phyloP scores from a whole-genome alignment of 495 filamentous ascomycete genomes.

The Aspergillus kassunensis region DNA sequence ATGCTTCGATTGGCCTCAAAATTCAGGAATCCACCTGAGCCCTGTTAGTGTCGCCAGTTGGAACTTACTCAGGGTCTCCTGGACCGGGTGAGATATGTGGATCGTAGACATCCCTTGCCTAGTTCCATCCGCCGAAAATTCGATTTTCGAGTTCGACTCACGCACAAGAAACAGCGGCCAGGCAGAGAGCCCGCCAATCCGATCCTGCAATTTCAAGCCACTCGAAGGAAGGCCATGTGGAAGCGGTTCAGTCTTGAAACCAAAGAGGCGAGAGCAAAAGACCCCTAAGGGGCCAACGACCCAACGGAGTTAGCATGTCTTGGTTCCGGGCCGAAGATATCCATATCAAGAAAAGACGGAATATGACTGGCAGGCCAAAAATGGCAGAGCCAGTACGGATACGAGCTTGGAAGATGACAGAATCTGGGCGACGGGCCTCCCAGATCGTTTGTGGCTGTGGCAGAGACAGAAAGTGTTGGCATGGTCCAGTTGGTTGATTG shows the following conservation, averaged over 20 bases:
- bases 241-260: neutral
- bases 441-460: neutral
- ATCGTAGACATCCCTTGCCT: neutral
- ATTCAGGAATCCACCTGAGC: neutral
- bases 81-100: neutral
- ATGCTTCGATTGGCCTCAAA: neutral
- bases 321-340: neutral
- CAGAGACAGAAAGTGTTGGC: too few species aligned
- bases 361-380: constrained; percentile 1
- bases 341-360: neutral
- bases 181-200: neutral
- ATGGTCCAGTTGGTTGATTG: neutral
- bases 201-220: constrained; percentile 3
- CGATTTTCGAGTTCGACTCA: neutral
- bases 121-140: neutral
- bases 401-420: constrained; percentile 2
- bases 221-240: constrained; percentile 2
- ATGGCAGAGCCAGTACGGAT: neutral
- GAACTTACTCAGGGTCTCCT: neutral
- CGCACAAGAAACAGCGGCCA: neutral
- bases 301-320: neutral
- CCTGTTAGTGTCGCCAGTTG: neutral
- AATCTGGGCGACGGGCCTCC: too few species aligned
- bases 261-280: neutral
- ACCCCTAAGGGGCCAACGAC: neutral